A percentile compares a stretch with the other conserved stretches of the same genome.
These are phyloP conservation scores for Pythium angustatum DNA, from an alignment of 352 stramenopile species.

Conservation along the genomic window DNA sequence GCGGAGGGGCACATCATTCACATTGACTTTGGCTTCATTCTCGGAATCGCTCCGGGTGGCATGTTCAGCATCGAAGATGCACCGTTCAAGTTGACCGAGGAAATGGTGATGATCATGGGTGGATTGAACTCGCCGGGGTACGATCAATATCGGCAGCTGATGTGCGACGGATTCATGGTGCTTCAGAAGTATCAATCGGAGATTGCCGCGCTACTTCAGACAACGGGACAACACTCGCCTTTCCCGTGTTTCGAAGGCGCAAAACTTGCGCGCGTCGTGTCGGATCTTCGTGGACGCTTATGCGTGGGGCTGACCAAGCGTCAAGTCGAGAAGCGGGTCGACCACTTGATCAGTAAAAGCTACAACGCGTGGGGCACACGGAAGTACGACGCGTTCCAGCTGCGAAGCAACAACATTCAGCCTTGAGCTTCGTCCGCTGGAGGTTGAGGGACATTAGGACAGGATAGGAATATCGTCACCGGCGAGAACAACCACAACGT, in stretches of 20 bases:
- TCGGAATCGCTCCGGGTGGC: slow-evolving; percentile 96
- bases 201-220: slow-evolving; percentile 94
- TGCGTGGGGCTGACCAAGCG: slow-evolving; percentile 67
- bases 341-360: slow-evolving; percentile 84
- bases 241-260: slow-evolving; percentile 93
- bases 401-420: slow-evolving; percentile 90
- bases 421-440: slow-evolving; percentile 32
- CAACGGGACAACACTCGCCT: slow-evolving; percentile 92
- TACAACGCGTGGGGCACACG: slow-evolving; percentile 88
- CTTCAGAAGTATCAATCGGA: slow-evolving; percentile 93
- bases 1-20: slow-evolving; percentile 95
- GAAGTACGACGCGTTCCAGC: slow-evolving; percentile 91
- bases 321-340: slow-evolving; percentile 69
- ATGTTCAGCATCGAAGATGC: slow-evolving; percentile 97
- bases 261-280: slow-evolving; percentile 60
- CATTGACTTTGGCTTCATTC: slow-evolving; percentile 99
- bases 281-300: slow-evolving; percentile 64
- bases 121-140: slow-evolving; percentile 87
- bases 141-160: slow-evolving; percentile 89
- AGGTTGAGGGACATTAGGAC: slow-evolving; percentile 3
- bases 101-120: slow-evolving; percentile 97
- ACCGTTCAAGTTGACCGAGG: slow-evolving; percentile 98
- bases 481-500: slow-evolving; percentile 13
- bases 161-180: slow-evolving; percentile 93
- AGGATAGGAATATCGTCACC: slow-evolving; percentile 4